Evolutionary conservation across 176 grass and related monocot genomes (phyloP).

Genomic region (Juncus inflexus): DNA sequence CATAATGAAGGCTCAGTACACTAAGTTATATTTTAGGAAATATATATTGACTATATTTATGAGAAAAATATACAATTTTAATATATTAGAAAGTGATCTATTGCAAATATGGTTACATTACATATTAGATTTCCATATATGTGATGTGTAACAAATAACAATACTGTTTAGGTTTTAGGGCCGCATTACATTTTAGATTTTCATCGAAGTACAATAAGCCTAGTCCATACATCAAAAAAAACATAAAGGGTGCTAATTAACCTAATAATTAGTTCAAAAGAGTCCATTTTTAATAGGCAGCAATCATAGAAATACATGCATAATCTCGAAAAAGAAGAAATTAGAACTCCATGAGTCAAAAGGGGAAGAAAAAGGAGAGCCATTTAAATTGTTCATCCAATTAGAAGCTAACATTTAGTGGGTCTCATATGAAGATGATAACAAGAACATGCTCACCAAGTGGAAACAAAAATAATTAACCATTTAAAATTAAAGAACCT

Average conservation of each 20-base stretch:
- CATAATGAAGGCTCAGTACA: too few relatives aligned
- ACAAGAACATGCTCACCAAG: constrained; percentile 23
- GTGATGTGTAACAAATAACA: too few relatives aligned
- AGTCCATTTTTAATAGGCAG: constrained; percentile 9
- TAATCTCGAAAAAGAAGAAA: constrained; percentile 27
- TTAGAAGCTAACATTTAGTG: constrained; percentile 18
- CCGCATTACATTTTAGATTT: too few relatives aligned
- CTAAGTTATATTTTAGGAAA: too few relatives aligned
- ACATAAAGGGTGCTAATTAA: constrained; percentile 25
- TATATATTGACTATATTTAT: too few relatives aligned
- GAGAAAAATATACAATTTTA: too few relatives aligned
- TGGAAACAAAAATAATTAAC: constrained; percentile 22
- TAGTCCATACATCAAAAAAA: neutral
- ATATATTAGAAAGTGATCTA: too few relatives aligned
- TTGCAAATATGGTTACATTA: too few relatives aligned
- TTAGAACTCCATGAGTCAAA: constrained; percentile 30
- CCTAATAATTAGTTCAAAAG: constrained; percentile 20
- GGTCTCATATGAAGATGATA: constrained; percentile 27
- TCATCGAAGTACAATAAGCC: too few relatives aligned
- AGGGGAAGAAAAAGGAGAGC: constrained; percentile 28
- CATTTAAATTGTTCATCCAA: constrained; percentile 29
- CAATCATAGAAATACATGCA: constrained; percentile 2
- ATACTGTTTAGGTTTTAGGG: too few relatives aligned
- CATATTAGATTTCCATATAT: too few relatives aligned
- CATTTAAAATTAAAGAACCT: constrained; percentile 8